Percentiles rank a stretch among this genome's conserved stretches.
Conservation (phyloP, 75 land plant genomes). For the Pinus taeda region DNA sequence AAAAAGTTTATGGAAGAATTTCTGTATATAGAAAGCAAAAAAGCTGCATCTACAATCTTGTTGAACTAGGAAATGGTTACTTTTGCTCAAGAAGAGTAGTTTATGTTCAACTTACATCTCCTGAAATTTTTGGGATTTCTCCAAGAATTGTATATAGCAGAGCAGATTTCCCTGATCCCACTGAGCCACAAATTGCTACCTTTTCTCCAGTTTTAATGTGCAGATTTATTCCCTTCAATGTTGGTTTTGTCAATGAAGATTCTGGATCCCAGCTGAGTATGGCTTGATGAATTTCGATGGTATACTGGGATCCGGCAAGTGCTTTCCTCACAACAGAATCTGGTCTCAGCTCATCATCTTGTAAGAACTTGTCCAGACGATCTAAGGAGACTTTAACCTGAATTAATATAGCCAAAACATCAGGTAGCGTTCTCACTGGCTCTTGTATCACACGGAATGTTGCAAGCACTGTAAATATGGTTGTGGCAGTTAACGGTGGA, state of each 20-base stretch:
- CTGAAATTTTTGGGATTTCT: conserved; percentile 70
- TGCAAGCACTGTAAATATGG: conserved; percentile 76
- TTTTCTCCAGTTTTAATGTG: conserved; percentile 54
- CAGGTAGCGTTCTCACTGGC: conserved; percentile 75
- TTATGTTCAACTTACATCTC: conserved; percentile 44
- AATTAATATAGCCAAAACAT: conserved; percentile 43
- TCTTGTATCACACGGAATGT: conserved; percentile 77
- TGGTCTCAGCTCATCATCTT: conserved; percentile 60
- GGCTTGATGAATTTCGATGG: conserved; percentile 51
- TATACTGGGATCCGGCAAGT: conserved; percentile 32
- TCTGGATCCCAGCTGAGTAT: conserved; percentile 65
- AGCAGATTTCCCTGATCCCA: conserved; percentile 85
- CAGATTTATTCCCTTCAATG: conserved; percentile 52
- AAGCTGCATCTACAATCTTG: neutral
- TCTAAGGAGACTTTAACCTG: conserved; percentile 77
- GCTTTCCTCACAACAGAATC: conserved; percentile 51
- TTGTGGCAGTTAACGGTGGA: conserved; percentile 63
- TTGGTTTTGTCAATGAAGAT: conserved; percentile 23
- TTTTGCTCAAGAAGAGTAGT: neutral
- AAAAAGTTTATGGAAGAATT: neutral
- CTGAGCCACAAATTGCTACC: conserved; percentile 80
- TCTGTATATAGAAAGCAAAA: neutral
- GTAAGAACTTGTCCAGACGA: conserved; percentile 57
- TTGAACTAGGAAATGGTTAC: neutral
- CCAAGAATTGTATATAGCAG: conserved; percentile 74